A percentile compares a stretch with the other conserved stretches of the same genome.
phyloP scores from a whole-genome alignment of 164 flowering plant species.

The Sedum album region DNA sequence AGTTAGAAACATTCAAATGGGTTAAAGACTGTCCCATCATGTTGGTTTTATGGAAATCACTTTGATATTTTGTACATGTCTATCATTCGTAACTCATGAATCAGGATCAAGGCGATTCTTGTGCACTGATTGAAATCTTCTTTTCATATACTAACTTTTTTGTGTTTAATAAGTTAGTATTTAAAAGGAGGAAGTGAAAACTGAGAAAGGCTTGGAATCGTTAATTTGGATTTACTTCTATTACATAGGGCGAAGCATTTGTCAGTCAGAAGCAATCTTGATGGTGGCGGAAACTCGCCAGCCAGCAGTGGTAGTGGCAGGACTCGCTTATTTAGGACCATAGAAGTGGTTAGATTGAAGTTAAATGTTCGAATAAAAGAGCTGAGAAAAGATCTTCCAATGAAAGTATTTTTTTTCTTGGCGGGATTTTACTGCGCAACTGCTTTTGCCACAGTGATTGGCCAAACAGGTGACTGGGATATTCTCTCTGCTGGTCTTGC shows the following conservation, averaged over 20 bases:
- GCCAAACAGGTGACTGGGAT: constrained; percentile 99
- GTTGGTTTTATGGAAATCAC: too few relatives aligned
- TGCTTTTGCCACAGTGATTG: constrained; percentile 90
- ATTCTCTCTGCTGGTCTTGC: constrained; percentile 88
- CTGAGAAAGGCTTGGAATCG: not conserved
- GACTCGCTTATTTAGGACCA: constrained; percentile 49
- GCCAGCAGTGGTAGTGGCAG: constrained; percentile 33
- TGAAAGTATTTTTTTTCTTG: constrained; percentile 78
- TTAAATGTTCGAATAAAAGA: constrained; percentile 40
- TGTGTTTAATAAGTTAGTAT: not conserved
- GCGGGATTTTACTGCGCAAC: constrained; percentile 92
- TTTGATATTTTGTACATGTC: too few relatives aligned
- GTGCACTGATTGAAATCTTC: not conserved
- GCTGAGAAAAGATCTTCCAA: constrained; percentile 54
- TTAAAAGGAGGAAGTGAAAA: not conserved
- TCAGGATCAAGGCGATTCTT: not conserved
- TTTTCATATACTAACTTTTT: not conserved
- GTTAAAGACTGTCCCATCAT: too few relatives aligned
- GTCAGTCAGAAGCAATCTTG: constrained; percentile 48
- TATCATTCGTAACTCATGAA: too few relatives aligned
- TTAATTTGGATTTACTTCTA: constrained; percentile 4
- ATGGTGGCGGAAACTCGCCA: constrained; percentile 38
- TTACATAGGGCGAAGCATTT: constrained; percentile 43
- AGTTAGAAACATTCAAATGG: too few relatives aligned
- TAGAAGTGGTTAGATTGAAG: constrained; percentile 43